phyloP scores from a whole-genome alignment of 352 stramenopile species.

The Phytophthora europaea region DNA sequence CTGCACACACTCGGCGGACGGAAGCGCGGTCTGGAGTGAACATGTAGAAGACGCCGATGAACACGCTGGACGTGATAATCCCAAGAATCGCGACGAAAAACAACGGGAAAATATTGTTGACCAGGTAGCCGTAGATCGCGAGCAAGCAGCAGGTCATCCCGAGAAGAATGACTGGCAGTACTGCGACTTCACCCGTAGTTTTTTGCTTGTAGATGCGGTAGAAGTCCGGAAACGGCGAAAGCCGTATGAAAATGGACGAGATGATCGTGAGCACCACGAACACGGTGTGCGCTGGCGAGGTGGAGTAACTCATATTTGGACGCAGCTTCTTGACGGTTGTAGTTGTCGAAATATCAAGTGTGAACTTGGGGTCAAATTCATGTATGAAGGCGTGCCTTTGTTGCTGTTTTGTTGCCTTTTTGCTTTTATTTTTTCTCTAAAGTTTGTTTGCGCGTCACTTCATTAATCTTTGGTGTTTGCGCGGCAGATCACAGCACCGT shows the following conservation, averaged over 20 bases:
- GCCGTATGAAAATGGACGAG: conserved; percentile 22
- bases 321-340: not conserved
- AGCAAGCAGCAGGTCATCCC: conserved; percentile 29
- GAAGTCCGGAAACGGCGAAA: conserved; percentile 32
- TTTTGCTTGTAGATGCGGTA: conserved; percentile 25
- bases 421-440: not conserved
- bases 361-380: not conserved
- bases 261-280: conserved; percentile 30
- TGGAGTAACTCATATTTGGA: not conserved
- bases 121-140: conserved; percentile 35
- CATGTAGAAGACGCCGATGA: conserved; percentile 46
- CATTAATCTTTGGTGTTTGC: not conserved
- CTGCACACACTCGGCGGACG: conserved; percentile 28
- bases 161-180: conserved; percentile 33
- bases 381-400: no score
- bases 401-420: no score
- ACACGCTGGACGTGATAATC: conserved; percentile 31
- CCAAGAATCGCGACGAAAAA: conserved; percentile 42
- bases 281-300: not conserved
- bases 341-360: not conserved
- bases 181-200: conserved; percentile 16
- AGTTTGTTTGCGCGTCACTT: not conserved
- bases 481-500: not conserved
- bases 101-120: conserved; percentile 44
- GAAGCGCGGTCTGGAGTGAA: conserved; percentile 36